Evolutionary conservation across 2,329 filamentous ascomycete genomes (phyloP).

Genomic region (Geosmithia flava): DNA sequence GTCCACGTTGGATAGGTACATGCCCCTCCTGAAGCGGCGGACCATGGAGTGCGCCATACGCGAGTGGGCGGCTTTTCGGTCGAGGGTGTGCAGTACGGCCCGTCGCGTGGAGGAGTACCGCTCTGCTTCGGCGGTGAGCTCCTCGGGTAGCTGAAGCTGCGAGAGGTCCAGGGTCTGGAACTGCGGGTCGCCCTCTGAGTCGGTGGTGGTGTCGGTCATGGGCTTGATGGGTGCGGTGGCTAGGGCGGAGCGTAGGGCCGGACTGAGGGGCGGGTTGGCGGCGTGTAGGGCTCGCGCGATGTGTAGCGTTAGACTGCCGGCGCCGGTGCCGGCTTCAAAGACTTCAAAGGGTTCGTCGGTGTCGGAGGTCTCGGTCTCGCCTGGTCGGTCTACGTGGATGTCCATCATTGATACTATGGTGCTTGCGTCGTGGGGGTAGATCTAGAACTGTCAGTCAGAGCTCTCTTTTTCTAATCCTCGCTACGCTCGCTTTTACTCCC

Average conservation of each 20-base stretch:
- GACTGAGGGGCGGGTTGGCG: slow-evolving; percentile 37
- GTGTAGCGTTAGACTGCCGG: slow-evolving; percentile 66
- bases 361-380: slow-evolving; percentile 15
- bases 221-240: background rate
- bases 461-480: background rate
- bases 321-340: slow-evolving; percentile 76
- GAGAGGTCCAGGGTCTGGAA: slow-evolving; percentile 1
- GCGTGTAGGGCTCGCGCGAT: slow-evolving; percentile 65
- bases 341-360: slow-evolving; percentile 47
- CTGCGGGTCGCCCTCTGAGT: background rate
- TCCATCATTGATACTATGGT: slow-evolving; percentile 68
- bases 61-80: slow-evolving; percentile 50
- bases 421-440: slow-evolving; percentile 62
- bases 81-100: slow-evolving; percentile 65
- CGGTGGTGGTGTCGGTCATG: too few relatives aligned
- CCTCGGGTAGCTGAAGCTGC: slow-evolving; percentile 14
- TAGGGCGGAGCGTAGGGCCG: background rate
- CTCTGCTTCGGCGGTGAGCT: background rate
- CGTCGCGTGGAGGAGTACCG: slow-evolving; percentile 30
- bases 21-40: slow-evolving; percentile 52
- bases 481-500: background rate
- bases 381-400: slow-evolving; percentile 43
- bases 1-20: slow-evolving; percentile 59
- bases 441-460: slow-evolving; percentile 5
- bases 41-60: slow-evolving; percentile 53